Percentiles rank a stretch among this genome's conserved stretches.
Evolutionary conservation across 2,329 filamentous ascomycete species (phyloP).

Genomic region (Dactylellina leptospora): DNA sequence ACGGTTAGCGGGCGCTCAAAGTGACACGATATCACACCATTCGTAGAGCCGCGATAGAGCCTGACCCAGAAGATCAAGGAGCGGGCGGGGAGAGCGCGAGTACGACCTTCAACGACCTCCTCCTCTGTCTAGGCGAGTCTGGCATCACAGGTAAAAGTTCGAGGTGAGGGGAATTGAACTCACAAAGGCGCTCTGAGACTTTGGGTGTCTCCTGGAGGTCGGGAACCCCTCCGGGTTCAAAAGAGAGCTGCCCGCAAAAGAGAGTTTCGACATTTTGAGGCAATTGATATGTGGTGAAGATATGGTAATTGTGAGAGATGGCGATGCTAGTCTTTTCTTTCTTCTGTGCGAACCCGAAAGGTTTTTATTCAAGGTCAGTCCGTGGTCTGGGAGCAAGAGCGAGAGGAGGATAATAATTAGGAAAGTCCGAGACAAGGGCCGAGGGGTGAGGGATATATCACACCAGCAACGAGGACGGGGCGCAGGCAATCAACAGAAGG

Average conservation of each 20-base stretch:
- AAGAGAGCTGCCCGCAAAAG: slow-evolving; percentile 29
- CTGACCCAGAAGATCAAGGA: not conserved
- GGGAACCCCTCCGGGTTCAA: slow-evolving; percentile 58
- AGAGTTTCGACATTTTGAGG: slow-evolving; percentile 50
- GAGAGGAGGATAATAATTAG: no score
- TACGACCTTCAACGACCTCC: slow-evolving; percentile 13
- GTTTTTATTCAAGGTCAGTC: no score
- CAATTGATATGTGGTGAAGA: slow-evolving; percentile 6
- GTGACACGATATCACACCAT: no score
- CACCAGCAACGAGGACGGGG: not conserved
- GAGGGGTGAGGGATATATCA: slow-evolving; percentile 23
- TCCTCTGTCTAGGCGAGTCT: slow-evolving; percentile 15
- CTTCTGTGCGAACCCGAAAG: not conserved
- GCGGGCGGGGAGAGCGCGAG: not conserved
- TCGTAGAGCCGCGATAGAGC: no score
- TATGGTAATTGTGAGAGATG: not conserved
- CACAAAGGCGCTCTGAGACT: slow-evolving; percentile 68
- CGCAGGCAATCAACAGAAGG: not conserved
- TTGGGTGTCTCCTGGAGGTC: slow-evolving; percentile 65
- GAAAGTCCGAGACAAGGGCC: no score
- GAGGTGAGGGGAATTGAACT: slow-evolving; percentile 57
- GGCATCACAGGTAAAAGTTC: not conserved
- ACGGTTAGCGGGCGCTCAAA: no score
- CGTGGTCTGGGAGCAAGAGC: no score
- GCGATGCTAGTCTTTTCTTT: not conserved